Evolutionary conservation across 2,329 filamentous ascomycete species (phyloP).

Genomic region (Botryosphaeria dothidea): DNA sequence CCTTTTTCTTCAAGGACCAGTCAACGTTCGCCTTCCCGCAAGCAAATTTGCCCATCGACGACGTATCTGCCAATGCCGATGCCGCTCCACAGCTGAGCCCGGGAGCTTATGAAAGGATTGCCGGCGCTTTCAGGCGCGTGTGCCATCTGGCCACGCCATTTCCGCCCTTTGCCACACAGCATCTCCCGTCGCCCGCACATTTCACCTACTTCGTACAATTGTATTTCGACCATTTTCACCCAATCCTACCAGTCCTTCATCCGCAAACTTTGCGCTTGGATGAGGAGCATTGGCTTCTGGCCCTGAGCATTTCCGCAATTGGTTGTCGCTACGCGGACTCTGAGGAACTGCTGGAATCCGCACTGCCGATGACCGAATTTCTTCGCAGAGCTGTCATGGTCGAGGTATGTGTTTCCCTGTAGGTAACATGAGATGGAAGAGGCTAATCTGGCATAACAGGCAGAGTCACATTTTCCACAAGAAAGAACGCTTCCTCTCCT

Average conservation of each 20-base stretch:
- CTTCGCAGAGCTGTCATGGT: background rate
- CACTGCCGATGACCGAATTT: conserved; percentile 6
- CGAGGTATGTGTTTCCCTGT: background rate
- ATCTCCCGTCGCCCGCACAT: background rate
- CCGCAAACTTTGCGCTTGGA: background rate
- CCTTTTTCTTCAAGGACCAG: background rate
- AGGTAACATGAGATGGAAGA: too few relatives aligned
- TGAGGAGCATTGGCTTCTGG: background rate
- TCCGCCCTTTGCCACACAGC: background rate
- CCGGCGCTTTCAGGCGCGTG: background rate
- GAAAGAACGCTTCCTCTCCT: background rate
- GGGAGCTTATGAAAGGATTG: background rate
- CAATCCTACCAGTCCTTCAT: background rate
- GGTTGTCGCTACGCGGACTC: background rate
- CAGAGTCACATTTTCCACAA: background rate
- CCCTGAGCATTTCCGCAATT: background rate
- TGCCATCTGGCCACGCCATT: background rate
- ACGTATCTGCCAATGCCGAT: background rate
- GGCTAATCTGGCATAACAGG: too few relatives aligned
- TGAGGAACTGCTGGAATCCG: background rate
- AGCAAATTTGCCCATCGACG: background rate
- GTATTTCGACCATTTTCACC: conserved; percentile 8
- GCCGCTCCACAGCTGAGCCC: background rate
- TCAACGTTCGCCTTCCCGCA: background rate
- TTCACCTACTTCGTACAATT: conserved; percentile 1